Conservation (phyloP, 2,329 filamentous ascomycete genomes). For the Exophiala xenobiotica region DNA sequence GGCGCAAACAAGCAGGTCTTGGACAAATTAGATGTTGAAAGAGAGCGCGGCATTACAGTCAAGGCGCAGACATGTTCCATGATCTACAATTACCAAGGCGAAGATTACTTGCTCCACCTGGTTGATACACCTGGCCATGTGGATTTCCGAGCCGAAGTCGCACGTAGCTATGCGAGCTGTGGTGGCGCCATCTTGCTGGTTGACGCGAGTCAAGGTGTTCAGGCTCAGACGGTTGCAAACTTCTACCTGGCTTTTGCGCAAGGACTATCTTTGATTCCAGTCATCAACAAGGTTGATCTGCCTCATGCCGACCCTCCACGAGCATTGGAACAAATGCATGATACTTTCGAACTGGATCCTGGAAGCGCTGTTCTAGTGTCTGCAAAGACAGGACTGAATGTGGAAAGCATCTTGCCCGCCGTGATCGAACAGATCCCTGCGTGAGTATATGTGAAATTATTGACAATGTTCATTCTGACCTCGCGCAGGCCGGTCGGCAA, state of each 20-base stretch:
- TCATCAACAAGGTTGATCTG: slow-evolving; percentile 96
- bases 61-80: slow-evolving; percentile 99
- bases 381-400: slow-evolving; percentile 90
- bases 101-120: slow-evolving; percentile 90
- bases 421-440: slow-evolving; percentile 83
- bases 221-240: slow-evolving; percentile 97
- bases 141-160: slow-evolving; percentile 95
- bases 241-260: slow-evolving; percentile 97
- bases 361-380: slow-evolving; percentile 75
- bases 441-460: slow-evolving; percentile 34
- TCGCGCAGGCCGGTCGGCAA: slow-evolving; percentile 67
- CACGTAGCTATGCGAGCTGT: slow-evolving; percentile 91
- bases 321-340: slow-evolving; percentile 80
- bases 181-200: slow-evolving; percentile 89
- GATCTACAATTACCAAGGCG: slow-evolving; percentile 82
- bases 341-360: slow-evolving; percentile 82
- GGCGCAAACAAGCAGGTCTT: slow-evolving; percentile 92
- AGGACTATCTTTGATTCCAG: slow-evolving; percentile 79
- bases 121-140: slow-evolving; percentile 98
- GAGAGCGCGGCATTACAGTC: slow-evolving; percentile 94
- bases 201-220: slow-evolving; percentile 92
- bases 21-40: slow-evolving; percentile 94
- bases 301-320: slow-evolving; percentile 82
- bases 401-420: slow-evolving; percentile 75
- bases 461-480: slow-evolving; percentile 3